Base-by-base conservation (phyloP, 2,329 filamentous ascomycete genomes). In the Alternaria brassicicola region DNA sequence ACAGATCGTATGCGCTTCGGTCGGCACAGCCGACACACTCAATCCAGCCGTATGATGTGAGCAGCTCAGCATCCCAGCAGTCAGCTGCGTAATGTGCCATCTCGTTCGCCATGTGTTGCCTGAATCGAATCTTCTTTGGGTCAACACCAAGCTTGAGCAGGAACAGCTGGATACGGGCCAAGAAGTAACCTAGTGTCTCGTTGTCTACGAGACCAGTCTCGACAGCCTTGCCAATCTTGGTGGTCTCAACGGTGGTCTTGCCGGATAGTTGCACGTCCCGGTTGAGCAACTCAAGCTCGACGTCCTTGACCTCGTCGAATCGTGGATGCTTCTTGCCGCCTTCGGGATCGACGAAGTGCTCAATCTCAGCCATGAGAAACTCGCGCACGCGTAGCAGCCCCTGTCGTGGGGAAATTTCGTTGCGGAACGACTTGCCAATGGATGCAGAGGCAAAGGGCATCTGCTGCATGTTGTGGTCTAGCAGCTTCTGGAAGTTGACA, bases 391-490 rank as follows among this genome's bases (percentile, higher is more conserved):
- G 90, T 57, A 99, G 82, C 38, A 99, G 88, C 80, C 95, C 95
- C 64, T 92, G 87, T 55, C 95, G 88, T 9, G 95, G 95, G 0
- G 95, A 97, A 69, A 99, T 97, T 76, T 99, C 95, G 77, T 99
- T 99, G 72, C 95, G 88, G 86, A 97, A 98, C 2, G 94, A 97
- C 81, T 97, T 97, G 79, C 95, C 95, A 76, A 99, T 96, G 36
- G 92, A 96, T 45, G 95, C 95, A 48, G 94, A 98, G 13, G 95
- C 95, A 75, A 99, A 98, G 25, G 95, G 95, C 91, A 99, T 97
- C 70, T 89, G 85, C 72, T 92, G 88, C 79, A 96, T 91, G 83
- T 97, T 98, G 84, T 93, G 98, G 67, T 97, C 94, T 58, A 98
- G 88, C 45, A 99, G 88, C 83, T 97, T 97, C 70, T 90, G 88